Percentiles rank a stretch among this genome's conserved stretches.
Evolutionary conservation across 441 rosid species (phyloP).

Genomic region (Pelargonium myrrhifolium): DNA sequence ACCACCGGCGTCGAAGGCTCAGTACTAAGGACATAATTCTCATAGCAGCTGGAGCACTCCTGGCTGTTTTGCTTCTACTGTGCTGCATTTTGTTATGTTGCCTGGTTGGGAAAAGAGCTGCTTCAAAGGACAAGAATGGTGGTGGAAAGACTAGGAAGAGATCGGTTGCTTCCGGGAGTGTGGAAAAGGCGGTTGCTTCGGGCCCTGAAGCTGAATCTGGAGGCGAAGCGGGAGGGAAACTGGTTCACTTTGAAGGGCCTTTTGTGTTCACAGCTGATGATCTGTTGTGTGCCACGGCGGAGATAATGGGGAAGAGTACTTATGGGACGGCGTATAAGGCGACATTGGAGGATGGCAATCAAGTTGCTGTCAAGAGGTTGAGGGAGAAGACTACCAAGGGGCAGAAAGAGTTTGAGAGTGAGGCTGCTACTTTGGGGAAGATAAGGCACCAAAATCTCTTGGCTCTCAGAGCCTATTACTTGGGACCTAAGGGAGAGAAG

Average conservation of each 20-base stretch:
- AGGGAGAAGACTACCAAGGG: conserved; percentile 68
- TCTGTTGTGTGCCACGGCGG: conserved; percentile 65
- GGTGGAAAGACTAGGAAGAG: conserved; percentile 9
- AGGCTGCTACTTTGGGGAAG: conserved; percentile 50
- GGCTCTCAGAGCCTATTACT: conserved; percentile 58
- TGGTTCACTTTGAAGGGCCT: conserved; percentile 69
- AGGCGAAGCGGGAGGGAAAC: conserved; percentile 65
- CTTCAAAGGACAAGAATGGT: conserved; percentile 36
- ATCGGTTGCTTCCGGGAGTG: conserved; percentile 22
- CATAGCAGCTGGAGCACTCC: conserved; percentile 52
- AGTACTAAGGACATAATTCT: conserved; percentile 50
- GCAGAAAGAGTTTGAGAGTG: conserved; percentile 54
- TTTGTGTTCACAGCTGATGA: conserved; percentile 72
- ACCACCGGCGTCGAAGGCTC: conserved; percentile 31
- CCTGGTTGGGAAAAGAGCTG: conserved; percentile 38
- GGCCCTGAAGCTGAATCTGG: conserved; percentile 36
- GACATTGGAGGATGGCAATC: conserved; percentile 56
- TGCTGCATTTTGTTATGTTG: conserved; percentile 53
- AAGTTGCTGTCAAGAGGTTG: conserved; percentile 63
- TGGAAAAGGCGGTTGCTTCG: conserved; percentile 25
- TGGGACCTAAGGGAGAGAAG: conserved; percentile 76
- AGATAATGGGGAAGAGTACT: conserved; percentile 70
- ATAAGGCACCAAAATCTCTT: conserved; percentile 52
- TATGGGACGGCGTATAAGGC: conserved; percentile 73
- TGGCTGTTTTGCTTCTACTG: conserved; percentile 36